Conservation (phyloP, 2,329 filamentous ascomycete species). For the Neonectria hederae region DNA sequence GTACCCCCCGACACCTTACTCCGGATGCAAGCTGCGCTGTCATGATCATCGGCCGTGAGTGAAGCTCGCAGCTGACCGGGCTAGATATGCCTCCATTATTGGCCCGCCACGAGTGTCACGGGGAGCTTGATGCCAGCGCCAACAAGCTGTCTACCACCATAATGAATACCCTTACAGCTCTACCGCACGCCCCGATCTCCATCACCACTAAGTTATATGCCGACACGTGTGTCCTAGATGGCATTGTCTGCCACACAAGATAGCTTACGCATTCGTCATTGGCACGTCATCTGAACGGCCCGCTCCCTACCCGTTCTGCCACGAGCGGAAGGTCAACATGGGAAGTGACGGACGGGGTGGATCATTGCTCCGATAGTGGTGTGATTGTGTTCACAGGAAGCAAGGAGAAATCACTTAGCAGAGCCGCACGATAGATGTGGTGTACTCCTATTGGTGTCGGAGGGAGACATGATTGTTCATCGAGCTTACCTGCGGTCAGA, state of each 20-base stretch:
- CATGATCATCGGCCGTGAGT: constrained; percentile 25
- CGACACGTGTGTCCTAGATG: constrained; percentile 36
- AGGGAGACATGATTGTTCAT: constrained; percentile 25
- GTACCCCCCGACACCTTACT: constrained; percentile 28
- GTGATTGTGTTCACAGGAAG: constrained; percentile 24
- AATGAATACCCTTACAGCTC: constrained; percentile 23
- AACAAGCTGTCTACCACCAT: constrained; percentile 21
- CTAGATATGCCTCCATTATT: constrained; percentile 23
- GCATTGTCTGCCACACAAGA: constrained; percentile 21
- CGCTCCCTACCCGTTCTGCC: constrained; percentile 19
- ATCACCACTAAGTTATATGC: constrained; percentile 19
- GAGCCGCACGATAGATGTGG: constrained; percentile 43
- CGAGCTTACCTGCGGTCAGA: constrained; percentile 22
- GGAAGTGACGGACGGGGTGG: constrained; percentile 21
- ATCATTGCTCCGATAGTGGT: constrained; percentile 29
- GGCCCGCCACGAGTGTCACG: constrained; percentile 28
- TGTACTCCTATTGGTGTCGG: constrained; percentile 40
- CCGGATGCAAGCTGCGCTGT: constrained; percentile 39
- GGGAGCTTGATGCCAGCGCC: constrained; percentile 21
- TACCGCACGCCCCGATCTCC: neutral
- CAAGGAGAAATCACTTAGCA: constrained; percentile 26
- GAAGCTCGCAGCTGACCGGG: constrained; percentile 27
- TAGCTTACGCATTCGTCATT: constrained; percentile 33
- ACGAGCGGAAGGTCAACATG: constrained; percentile 23
- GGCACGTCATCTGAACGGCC: constrained; percentile 28